These are phyloP conservation scores for Malus sieversii DNA, from an alignment of 306 rosid genomes.

Conservation along the genomic window DNA sequence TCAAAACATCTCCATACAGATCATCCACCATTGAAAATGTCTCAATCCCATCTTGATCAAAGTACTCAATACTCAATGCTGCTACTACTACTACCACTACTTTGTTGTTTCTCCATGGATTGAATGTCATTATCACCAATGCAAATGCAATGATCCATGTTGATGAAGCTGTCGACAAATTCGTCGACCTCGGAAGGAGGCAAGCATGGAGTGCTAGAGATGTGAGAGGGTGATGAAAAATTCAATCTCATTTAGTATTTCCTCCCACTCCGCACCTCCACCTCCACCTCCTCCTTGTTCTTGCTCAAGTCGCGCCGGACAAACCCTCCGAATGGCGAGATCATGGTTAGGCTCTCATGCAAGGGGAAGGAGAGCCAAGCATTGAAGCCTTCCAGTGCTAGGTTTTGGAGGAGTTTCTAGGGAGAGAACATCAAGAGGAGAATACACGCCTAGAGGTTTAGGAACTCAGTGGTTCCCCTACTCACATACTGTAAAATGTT, in stretches of 20 bases:
- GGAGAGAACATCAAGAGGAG: constrained; percentile 1
- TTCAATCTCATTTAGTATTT: constrained; percentile 26
- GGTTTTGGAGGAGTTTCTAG: constrained; percentile 3
- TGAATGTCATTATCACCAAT: constrained; percentile 17
- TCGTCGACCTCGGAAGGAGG: constrained; percentile 59
- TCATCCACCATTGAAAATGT: constrained; percentile 25
- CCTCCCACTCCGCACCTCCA: constrained; percentile 20
- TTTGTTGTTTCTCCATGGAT: constrained; percentile 23
- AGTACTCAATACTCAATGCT: constrained; percentile 14
- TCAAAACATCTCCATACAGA: constrained; percentile 22
- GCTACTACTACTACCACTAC: neutral
- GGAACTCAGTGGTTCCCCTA: neutral
- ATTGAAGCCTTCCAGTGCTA: constrained; percentile 40
- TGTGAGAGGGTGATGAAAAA: constrained; percentile 30
- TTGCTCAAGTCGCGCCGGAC: constrained; percentile 66
- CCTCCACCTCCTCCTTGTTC: constrained; percentile 29
- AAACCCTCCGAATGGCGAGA: constrained; percentile 57
- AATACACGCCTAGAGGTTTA: neutral
- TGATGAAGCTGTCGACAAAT: constrained; percentile 74
- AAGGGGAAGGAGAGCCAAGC: constrained; percentile 36
- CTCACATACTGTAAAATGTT: neutral
- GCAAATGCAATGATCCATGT: constrained; percentile 39
- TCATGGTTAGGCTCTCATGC: constrained; percentile 39
- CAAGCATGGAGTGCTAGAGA: constrained; percentile 33
- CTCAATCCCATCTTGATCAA: constrained; percentile 17